Base-by-base conservation (phyloP, 2,329 filamentous ascomycete species). In the Epichloe glyceriae region DNA sequence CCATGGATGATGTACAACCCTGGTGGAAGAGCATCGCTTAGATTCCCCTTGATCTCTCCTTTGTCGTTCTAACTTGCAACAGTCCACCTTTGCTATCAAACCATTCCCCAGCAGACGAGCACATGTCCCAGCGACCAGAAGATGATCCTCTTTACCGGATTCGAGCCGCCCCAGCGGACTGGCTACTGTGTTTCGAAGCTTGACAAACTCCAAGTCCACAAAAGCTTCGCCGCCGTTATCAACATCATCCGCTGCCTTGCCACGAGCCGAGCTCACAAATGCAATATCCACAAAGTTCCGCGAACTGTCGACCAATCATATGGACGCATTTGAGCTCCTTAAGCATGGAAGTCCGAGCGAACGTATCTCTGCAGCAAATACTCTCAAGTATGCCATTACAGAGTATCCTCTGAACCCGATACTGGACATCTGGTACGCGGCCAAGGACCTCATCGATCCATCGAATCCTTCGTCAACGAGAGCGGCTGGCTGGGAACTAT, bases 391-490 rank as follows among this genome's bases (percentile, higher is more conserved):
- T 57, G 71, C 75, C 52, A 72, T 84, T 35, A 65, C 73, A 34
- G 78, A 82, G 55, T 80, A 79, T 58, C 77, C 80, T 5, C 66
- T 83, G 30, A 76, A 74, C 52, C 73, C 76, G 5, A 73, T 81
- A 12, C 68, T 79, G 46, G 76, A 79, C 44, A 81, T 86, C 51
- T 86, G 82, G 79, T 75, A 80, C 55, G 78, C 79, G 14, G 80
- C 74, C 44, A 82, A 81, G 61, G 81, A 85, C 58, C 68, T 86
- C 52, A 79, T 85, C 52, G 73, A 82, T 30, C 66, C 74, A 6
- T 63, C 67, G 20, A 82, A 83, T 50, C 64, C 78, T n/a, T 62
- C 62, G 4, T 64, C 72, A 30, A 73, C 75, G 55, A 75, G 83
- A 26, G 66, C 68, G 46, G 75, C 78, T n/a, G 83, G 80, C 17